Percentiles rank a stretch among this genome's conserved stretches.
Evolutionary conservation across 805 yeast genomes (phyloP).

Genomic region (Monosporozyma solicola): DNA sequence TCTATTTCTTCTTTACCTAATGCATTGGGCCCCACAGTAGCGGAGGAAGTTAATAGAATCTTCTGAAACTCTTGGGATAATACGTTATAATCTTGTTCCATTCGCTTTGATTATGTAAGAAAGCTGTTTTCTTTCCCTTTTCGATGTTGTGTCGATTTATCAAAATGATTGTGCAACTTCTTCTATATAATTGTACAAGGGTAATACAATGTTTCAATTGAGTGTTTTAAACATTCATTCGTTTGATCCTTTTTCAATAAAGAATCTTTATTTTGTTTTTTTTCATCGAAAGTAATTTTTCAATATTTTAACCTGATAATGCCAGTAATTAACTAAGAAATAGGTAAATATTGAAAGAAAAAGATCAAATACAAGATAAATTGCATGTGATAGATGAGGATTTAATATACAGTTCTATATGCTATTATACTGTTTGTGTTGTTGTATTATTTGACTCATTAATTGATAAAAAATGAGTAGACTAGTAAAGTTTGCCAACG

Average conservation of each 20-base stretch:
- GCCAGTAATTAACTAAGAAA: background rate
- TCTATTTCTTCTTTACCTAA: background rate
- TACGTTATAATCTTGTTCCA: constrained; percentile 22
- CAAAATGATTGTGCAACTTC: too few species aligned
- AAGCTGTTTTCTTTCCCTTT: background rate
- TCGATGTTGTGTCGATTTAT: background rate
- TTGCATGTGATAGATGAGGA: background rate
- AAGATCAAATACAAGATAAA: background rate
- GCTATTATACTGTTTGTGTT: background rate
- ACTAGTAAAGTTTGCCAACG: constrained; percentile 22
- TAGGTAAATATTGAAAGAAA: background rate
- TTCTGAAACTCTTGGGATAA: constrained; percentile 26
- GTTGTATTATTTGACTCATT: background rate
- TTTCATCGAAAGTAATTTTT: background rate
- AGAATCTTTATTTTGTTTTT: background rate
- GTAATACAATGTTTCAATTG: background rate
- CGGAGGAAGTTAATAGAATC: constrained; percentile 17
- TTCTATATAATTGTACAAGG: too few species aligned
- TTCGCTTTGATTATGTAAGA: constrained; percentile 1
- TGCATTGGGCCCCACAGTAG: constrained; percentile 3
- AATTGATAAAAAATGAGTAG: too few species aligned
- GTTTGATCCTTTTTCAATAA: background rate
- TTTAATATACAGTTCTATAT: background rate
- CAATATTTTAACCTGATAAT: too few species aligned
- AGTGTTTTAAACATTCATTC: background rate